Evolutionary conservation across 1,139 yeast species (phyloP), one percentile per base, ranked within the genome.

Genomic region (Trichomonascaceae sp.): DNA sequence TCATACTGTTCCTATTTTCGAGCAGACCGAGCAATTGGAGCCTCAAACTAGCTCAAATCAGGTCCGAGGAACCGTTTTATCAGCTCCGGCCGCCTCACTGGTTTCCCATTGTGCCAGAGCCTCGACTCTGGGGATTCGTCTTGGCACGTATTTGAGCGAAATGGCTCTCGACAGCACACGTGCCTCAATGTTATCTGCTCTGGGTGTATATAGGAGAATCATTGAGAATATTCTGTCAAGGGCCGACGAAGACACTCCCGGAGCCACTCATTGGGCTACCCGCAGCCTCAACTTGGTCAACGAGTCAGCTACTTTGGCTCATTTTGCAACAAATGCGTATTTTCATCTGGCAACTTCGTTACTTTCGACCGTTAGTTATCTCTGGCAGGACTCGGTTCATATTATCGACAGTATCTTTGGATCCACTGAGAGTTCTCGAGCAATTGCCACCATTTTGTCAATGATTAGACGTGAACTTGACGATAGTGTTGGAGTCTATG

Each of bases 371-470:
- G 57, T 60, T 19, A 58, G 63, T n/a, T 59, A 59, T 12, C 47
- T 67, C n/a, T 63, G 69, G 12, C 69, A 65, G 54, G 71, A 69
- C 53, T 56, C 63, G 7, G 63, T 69, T 24, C 70, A 69, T 53
- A 57, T 69, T 38, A 46, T 68, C 12, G 68, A 69, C 53, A 63
- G 66, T 20, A 59, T 68, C 10, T 65, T 69, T 55, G 72, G 72
- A n/a, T 63, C 67, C 22, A 67, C 71, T 2, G 71, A 69, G 45
- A 61, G 69, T 5, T 65, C 70, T 3, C 55, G 70, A 20, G 70
- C 71, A 1, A 59, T 69, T 20, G 64, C 67, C 3, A 57, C 66
- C n/a, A 66, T 69, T 36, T 57, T 63, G n/a, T 55, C 63, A 1
- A 57, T 67, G 50, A 56, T 67, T 6, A 61, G 65, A 15, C 57